Base-by-base conservation (phyloP, 768 basidiomycete species). In the Tricholoma saponaceum region DNA sequence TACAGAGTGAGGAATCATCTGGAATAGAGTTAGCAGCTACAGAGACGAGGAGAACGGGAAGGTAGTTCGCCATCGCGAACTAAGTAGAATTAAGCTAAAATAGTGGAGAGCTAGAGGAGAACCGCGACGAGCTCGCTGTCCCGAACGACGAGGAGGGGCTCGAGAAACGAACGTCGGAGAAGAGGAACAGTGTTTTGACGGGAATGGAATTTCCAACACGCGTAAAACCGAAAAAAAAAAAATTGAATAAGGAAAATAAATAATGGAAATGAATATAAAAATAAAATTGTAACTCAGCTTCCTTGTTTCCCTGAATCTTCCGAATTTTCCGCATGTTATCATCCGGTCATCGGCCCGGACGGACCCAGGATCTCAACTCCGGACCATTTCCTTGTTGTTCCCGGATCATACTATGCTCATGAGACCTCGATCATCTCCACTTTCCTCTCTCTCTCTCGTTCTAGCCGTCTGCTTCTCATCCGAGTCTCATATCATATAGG, bases 1-100 rank as follows among this genome's bases (percentile, higher is more conserved):
- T 89, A n/a, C 86, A 85, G 55, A 97, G 77, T 51, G 87, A 81
- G 2, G 85, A 84, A 76, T 92, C 91, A 75, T 93, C 91, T 7
- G 87, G 83, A 22, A 81, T 69, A 33, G 77, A 69, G 64, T 79
- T 84, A 55, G 83, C 77, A 39, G 77, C 75, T 51, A 85, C 82
- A 14, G 87, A 86, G 54, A 84, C 79, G 54, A 89, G 79, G 14
- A 88, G 79, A 66, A 87, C 82, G 51, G 89, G 87, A 23, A 88
- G 80, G 64, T 87, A 88, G 72, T 81, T 81, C 52, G 87, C 77
- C 85, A 87, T 87, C 59, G 62, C 44, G 60, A 60, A 41, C 30
- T 32, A 41, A 57, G 52, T 22, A 63, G 53, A 54, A 39, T 32
- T 35, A 56, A 61, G 57, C 60, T n/a, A n/a, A 59, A 47, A 44